A percentile compares a stretch with the other conserved stretches of the same genome.
These are phyloP conservation scores for Tetrapisispora iriomotensis DNA, from an alignment of 805 yeast genomes.

Conservation along the genomic window DNA sequence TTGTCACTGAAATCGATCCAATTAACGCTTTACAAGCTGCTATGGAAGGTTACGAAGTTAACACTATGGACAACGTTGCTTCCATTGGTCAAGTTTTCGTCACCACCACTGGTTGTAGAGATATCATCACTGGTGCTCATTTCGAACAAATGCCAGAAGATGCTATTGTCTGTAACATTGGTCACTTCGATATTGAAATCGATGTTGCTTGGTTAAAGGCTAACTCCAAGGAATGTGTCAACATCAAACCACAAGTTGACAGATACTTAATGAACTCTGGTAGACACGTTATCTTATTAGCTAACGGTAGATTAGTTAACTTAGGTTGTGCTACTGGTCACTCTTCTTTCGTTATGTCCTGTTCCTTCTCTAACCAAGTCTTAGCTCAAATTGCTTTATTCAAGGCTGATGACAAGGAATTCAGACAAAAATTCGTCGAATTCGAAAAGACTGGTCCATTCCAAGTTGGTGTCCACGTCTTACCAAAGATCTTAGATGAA, in stretches of 20 bases:
- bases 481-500: slow-evolving; percentile 98
- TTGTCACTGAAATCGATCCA: slow-evolving; percentile 95
- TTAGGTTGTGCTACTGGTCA: slow-evolving; percentile 99
- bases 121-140: slow-evolving; percentile 84
- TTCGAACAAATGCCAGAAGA: slow-evolving; percentile 94
- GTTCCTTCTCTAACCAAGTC: slow-evolving; percentile 99
- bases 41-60: slow-evolving; percentile 95
- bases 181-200: slow-evolving; percentile 97
- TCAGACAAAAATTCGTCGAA: slow-evolving; percentile 76
- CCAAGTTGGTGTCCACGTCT: slow-evolving; percentile 82
- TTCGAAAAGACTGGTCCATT: slow-evolving; percentile 87
- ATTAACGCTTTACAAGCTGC: slow-evolving; percentile 99
- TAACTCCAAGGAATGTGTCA: slow-evolving; percentile 83
- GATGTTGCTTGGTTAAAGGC: slow-evolving; percentile 98
- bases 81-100: slow-evolving; percentile 92
- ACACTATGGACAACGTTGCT: slow-evolving; percentile 90
- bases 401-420: slow-evolving; percentile 74
- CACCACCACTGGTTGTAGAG: slow-evolving; percentile 99
- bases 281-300: slow-evolving; percentile 88
- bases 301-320: slow-evolving; percentile 99
- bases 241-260: slow-evolving; percentile 99
- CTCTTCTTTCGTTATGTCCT: slow-evolving; percentile 97
- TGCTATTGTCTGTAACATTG: slow-evolving; percentile 98
- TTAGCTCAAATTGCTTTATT: slow-evolving; percentile 95
- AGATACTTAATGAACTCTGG: slow-evolving; percentile 84